phyloP scores from a whole-genome alignment of 208 protist species.

The Acanthamoeba sp. region DNA sequence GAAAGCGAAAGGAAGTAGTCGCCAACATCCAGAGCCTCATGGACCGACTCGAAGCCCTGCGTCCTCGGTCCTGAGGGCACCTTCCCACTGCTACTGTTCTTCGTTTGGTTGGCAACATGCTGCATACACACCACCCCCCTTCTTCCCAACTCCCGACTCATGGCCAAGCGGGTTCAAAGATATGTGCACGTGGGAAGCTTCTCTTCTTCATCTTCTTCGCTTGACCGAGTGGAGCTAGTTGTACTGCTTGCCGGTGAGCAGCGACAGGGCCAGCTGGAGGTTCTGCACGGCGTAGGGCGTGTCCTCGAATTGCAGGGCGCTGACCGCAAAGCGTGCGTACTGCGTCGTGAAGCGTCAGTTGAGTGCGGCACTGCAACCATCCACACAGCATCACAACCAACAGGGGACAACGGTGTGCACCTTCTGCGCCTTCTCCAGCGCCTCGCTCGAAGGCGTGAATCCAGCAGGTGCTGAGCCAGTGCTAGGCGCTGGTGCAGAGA shows the following conservation, averaged over 20 bases:
- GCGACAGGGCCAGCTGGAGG: conserved; percentile 16
- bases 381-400: background rate
- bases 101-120: too few relatives aligned
- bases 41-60: conserved; percentile 16
- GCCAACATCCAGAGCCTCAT: background rate
- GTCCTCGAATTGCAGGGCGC: conserved; percentile 70
- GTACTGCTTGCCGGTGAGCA: conserved; percentile 49
- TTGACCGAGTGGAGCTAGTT: too few relatives aligned
- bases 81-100: too few relatives aligned
- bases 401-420: background rate
- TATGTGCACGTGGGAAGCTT: too few relatives aligned
- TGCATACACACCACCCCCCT: too few relatives aligned
- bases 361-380: too few relatives aligned
- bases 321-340: conserved; percentile 67
- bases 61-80: too few relatives aligned
- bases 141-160: too few relatives aligned
- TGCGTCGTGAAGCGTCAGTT: too few relatives aligned
- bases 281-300: conserved; percentile 59
- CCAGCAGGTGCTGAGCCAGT: background rate
- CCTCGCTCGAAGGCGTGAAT: background rate
- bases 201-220: too few relatives aligned
- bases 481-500: background rate
- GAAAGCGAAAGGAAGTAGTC: conserved; percentile 11
- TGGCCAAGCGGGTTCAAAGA: too few relatives aligned
- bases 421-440: background rate